Evolutionary conservation across 306 rosid genomes (phyloP).

Genomic region (Lagenaria siceraria): DNA sequence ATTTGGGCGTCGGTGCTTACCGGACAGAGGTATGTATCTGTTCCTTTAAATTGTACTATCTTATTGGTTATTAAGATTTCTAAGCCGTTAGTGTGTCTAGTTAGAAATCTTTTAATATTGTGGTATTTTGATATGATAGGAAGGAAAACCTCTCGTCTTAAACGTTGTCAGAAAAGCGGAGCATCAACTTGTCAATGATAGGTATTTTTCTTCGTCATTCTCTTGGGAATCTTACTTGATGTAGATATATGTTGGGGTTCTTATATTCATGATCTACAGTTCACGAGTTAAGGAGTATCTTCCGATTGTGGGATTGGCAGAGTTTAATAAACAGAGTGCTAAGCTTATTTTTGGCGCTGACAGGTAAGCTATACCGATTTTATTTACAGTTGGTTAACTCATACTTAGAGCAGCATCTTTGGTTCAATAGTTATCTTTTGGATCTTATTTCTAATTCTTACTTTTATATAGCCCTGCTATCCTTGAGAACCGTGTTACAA

Average conservation of each 20-base stretch:
- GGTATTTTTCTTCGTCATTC: constrained; percentile 7
- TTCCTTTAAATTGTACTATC: not conserved
- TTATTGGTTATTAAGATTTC: not conserved
- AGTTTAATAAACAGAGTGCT: constrained; percentile 85
- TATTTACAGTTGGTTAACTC: not conserved
- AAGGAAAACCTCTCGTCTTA: constrained; percentile 93
- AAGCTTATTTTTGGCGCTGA: constrained; percentile 86
- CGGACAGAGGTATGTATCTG: constrained; percentile 63
- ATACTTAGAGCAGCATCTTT: not conserved
- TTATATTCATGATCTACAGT: constrained; percentile 28
- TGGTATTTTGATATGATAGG: constrained; percentile 33
- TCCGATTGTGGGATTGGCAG: constrained; percentile 78
- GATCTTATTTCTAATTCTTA: not conserved
- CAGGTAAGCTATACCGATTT: constrained; percentile 33
- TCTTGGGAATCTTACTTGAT: not conserved
- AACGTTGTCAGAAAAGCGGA: constrained; percentile 79
- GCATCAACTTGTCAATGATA: constrained; percentile 55
- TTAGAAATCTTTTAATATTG: not conserved
- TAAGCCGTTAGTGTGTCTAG: not conserved
- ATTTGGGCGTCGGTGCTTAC: constrained; percentile 96
- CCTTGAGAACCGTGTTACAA: constrained; percentile 69
- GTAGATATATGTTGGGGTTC: not conserved
- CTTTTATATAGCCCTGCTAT: constrained; percentile 65
- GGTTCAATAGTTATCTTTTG: not conserved
- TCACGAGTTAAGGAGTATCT: constrained; percentile 82